These are phyloP conservation scores for Kokia cookei DNA, from an alignment of 441 rosid genomes.

Conservation along the genomic window DNA sequence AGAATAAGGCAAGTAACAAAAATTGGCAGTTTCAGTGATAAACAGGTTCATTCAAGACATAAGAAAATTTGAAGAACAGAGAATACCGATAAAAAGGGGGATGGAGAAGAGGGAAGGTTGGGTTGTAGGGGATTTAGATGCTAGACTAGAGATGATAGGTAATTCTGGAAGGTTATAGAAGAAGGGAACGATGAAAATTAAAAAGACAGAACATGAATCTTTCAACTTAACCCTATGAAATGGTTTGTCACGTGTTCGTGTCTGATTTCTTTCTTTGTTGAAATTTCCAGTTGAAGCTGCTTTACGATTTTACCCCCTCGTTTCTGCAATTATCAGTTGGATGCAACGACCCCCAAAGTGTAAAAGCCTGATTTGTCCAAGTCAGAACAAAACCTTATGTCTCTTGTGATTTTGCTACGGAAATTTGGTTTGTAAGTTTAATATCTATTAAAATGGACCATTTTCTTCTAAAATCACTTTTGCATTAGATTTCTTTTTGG, in stretches of 20 bases:
- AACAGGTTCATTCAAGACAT: neutral
- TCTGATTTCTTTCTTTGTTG: neutral
- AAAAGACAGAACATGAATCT: neutral
- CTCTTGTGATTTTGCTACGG: too few species aligned
- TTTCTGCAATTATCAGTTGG: neutral
- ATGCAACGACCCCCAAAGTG: neutral
- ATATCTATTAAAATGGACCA: too few species aligned
- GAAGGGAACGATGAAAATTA: too few species aligned
- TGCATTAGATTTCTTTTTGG: too few species aligned
- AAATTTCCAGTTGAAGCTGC: neutral
- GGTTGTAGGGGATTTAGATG: neutral
- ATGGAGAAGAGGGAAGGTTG: neutral
- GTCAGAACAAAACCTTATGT: too few species aligned
- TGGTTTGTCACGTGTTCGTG: neutral
- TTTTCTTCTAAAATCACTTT: too few species aligned
- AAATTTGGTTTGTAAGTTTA: too few species aligned
- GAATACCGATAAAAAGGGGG: too few species aligned
- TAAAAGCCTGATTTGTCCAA: neutral
- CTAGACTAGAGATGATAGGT: neutral
- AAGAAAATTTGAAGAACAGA: neutral
- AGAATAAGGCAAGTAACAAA: neutral
- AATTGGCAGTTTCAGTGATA: neutral
- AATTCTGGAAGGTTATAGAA: constrained; percentile 7
- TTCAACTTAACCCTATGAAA: neutral
- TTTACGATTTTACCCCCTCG: neutral